phyloP scores from a whole-genome alignment of 1,284 basidiomycete genomes.

The Cerrena zonata region DNA sequence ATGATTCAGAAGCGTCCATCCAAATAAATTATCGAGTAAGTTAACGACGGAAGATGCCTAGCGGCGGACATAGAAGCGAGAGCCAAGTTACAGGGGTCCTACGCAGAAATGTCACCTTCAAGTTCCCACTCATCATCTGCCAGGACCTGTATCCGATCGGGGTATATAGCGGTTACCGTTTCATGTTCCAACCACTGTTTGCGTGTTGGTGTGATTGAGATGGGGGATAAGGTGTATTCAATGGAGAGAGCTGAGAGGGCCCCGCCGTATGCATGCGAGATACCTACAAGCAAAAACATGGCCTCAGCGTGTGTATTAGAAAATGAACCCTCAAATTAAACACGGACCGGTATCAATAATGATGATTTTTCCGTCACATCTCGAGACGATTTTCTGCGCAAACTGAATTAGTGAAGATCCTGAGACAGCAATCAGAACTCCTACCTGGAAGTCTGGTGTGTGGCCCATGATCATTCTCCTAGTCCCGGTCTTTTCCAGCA shows the following conservation, averaged over 20 bases:
- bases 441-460: constrained; percentile 79
- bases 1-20: too few relatives aligned
- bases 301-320: not conserved
- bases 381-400: constrained; percentile 63
- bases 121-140: constrained; percentile 46
- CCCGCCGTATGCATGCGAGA: constrained; percentile 91
- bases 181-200: constrained; percentile 71
- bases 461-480: constrained; percentile 90
- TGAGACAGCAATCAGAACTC: too few relatives aligned
- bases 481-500: constrained; percentile 70
- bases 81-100: too few relatives aligned
- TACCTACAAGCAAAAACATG: constrained; percentile 43
- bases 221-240: constrained; percentile 67
- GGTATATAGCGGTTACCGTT: constrained; percentile 73
- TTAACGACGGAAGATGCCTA: too few relatives aligned
- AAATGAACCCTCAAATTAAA: too few relatives aligned
- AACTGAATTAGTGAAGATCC: not conserved
- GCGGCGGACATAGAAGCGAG: too few relatives aligned
- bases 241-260: constrained; percentile 81
- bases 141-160: constrained; percentile 49
- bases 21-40: too few relatives aligned
- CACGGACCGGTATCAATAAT: constrained; percentile 78
- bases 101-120: constrained; percentile 37
- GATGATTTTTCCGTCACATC: constrained; percentile 82
- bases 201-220: constrained; percentile 21